Percentiles rank a stretch among this genome's conserved stretches.
These are phyloP conservation scores for Torulaspora gathmanii DNA, from an alignment of 805 yeast species.

Conservation along the genomic window DNA sequence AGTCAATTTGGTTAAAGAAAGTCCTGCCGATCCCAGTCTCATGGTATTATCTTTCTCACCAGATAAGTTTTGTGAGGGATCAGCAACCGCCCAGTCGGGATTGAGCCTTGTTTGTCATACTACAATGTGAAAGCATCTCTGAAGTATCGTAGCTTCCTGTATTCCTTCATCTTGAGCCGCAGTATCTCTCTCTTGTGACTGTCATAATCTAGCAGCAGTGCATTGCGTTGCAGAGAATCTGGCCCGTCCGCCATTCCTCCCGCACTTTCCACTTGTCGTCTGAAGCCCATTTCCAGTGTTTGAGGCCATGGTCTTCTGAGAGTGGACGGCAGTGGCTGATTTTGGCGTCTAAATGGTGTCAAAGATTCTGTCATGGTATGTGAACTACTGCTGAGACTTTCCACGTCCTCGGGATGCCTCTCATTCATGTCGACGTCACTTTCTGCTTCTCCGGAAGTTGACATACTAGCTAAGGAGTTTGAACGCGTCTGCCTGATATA, in stretches of 20 bases:
- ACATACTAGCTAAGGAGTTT: slow-evolving; percentile 18
- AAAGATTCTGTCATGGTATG: slow-evolving; percentile 17
- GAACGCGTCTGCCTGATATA: slow-evolving; percentile 13
- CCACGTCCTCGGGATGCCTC: slow-evolving; percentile 20
- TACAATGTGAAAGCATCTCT: slow-evolving; percentile 29
- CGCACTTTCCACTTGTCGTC: slow-evolving; percentile 2
- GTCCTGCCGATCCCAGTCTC: slow-evolving; percentile 18
- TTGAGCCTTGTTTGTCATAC: slow-evolving; percentile 4
- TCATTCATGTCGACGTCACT: slow-evolving; percentile 30
- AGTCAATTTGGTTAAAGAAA: slow-evolving; percentile 19
- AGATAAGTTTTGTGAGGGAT: slow-evolving; percentile 16
- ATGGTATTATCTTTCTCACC: slow-evolving; percentile 24
- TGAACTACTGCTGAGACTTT: slow-evolving; percentile 31
- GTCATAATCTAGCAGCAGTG: slow-evolving; percentile 17
- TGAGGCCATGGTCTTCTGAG: slow-evolving; percentile 9
- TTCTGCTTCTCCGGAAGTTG: slow-evolving; percentile 17
- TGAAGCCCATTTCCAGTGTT: slow-evolving; percentile 3
- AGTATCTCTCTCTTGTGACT: slow-evolving; percentile 19
- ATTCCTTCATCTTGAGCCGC: slow-evolving; percentile 23
- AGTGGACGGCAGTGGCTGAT: slow-evolving; percentile 5
- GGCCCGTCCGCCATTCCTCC: slow-evolving; percentile 4
- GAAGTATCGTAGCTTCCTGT: slow-evolving; percentile 24
- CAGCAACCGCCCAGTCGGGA: slow-evolving; percentile 7
- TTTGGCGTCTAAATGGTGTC: slow-evolving; percentile 8
- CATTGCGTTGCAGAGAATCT: slow-evolving; percentile 14